Conservation (phyloP, 129 eudicot genomes). For the sunflower (Helianthus annuus) region DNA sequence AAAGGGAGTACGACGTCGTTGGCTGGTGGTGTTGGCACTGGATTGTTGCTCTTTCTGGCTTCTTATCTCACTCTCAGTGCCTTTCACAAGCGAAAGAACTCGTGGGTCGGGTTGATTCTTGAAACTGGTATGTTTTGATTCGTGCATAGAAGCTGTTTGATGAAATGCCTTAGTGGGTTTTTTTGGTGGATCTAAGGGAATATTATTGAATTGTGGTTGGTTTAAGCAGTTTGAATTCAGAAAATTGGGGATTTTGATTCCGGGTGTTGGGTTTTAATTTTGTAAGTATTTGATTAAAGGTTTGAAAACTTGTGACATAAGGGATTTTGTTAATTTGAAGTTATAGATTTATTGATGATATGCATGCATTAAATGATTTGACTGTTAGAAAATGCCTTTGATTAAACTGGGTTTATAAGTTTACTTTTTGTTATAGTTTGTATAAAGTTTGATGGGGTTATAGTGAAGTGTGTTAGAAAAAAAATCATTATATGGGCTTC, state of each 20-base stretch:
- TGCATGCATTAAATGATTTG: neutral
- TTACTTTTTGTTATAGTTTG: neutral
- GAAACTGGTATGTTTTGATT: constrained; percentile 55
- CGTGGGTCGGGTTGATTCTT: constrained; percentile 64
- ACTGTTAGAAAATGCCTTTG: neutral
- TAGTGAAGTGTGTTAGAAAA: neutral
- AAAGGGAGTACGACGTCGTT: constrained; percentile 82
- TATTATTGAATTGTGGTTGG: neutral
- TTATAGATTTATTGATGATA: neutral
- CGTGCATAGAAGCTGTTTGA: constrained; percentile 18
- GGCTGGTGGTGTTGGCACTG: constrained; percentile 83
- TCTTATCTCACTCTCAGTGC: constrained; percentile 89
- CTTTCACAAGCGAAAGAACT: constrained; percentile 67
- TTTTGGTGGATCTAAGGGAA: neutral
- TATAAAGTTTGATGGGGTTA: neutral
- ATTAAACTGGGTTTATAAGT: neutral
- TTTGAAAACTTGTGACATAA: neutral
- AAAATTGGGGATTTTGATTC: neutral
- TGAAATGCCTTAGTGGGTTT: constrained; percentile 7
- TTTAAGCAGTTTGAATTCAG: neutral
- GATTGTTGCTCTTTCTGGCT: constrained; percentile 71
- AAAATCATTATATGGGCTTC: neutral
- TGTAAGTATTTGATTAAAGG: neutral
- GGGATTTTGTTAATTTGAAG: neutral
- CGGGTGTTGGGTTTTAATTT: neutral